Base-by-base conservation (phyloP, 1,284 basidiomycete genomes). In the Fomitopsis pinicola region DNA sequence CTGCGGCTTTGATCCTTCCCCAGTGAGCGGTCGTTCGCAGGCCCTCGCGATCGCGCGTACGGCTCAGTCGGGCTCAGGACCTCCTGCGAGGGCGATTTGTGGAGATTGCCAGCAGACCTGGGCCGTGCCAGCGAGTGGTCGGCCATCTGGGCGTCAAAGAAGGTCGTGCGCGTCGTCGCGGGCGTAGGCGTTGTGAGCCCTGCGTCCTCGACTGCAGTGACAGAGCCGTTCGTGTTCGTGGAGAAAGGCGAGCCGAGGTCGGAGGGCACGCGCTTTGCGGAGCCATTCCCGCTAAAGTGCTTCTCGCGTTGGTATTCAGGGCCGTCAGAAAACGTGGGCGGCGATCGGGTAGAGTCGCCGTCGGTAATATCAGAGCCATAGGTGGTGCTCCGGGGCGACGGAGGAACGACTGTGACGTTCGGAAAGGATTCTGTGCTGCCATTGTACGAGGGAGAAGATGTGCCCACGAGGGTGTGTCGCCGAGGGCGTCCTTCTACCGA, bases 401-500 rank as follows among this genome's bases (percentile, higher is more conserved):
- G 84, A 6, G 84, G 84, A n/a, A 85, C 75, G 36, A 86, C 74
- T 0, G 80, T 84, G 15, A 86, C 82, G 64, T 80, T 82, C 7
- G 78, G 82, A 57, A 77, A 76, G 2, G 76, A 69, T 53, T 60
- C 59, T 35, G 54, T 55, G 55, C 56, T 59, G 42, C 58, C 46
- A 50, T 36, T 42, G 33, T 42, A 48, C 38, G 62, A 62, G 4
- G 64, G 62, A 52, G 62, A 52, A 48, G 57, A 38, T 57, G 42
- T 57, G 45, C 60, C 44, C 59, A 61, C 35, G 56, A 52, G 50
- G 56, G 63, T 59, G 35, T 62, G 57, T 26, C 61, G 33, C 36
- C 61, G 48, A 55, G 38, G 59, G 55, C 55, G 64, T 59, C 2
- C 52, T 14, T 54, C 35, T 17, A 30, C 28, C 5, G 17, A 19